Conservation (phyloP, 257 asterid genomes). For the Dorcoceras hygrometricum region DNA sequence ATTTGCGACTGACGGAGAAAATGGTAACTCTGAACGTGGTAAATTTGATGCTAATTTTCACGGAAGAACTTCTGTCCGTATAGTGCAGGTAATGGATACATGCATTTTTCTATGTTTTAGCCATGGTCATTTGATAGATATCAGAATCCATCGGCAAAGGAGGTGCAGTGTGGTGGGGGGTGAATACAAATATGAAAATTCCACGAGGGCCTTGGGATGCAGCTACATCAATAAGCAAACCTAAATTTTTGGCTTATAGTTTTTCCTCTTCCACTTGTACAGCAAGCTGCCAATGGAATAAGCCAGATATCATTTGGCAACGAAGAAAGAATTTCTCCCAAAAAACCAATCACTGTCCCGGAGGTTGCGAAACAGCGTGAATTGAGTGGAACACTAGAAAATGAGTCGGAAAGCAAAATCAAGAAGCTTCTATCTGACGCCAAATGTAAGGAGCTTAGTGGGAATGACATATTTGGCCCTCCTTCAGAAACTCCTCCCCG, state of each 20-base stretch:
- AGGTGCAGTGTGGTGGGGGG: neutral
- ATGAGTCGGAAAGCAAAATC: constrained; percentile 49
- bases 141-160: neutral
- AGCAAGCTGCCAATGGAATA: constrained; percentile 90
- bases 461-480: constrained; percentile 87
- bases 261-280: constrained; percentile 13
- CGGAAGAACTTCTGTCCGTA: constrained; percentile 84
- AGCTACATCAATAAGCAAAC: neutral
- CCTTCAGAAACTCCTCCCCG: constrained; percentile 66
- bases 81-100: constrained; percentile 82
- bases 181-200: neutral
- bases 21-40: constrained; percentile 54
- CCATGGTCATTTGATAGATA: neutral
- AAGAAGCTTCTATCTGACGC: constrained; percentile 74
- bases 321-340: constrained; percentile 77
- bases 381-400: constrained; percentile 76
- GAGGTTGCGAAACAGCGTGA: constrained; percentile 96
- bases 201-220: neutral
- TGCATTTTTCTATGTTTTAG: neutral
- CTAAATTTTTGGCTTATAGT: neutral
- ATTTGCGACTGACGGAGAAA: constrained; percentile 54
- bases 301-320: constrained; percentile 93
- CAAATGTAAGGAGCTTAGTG: constrained; percentile 79
- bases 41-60: constrained; percentile 39
- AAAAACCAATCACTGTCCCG: constrained; percentile 70